Conservation (phyloP, 306 rosid genomes). For the Glycine tomentella region DNA sequence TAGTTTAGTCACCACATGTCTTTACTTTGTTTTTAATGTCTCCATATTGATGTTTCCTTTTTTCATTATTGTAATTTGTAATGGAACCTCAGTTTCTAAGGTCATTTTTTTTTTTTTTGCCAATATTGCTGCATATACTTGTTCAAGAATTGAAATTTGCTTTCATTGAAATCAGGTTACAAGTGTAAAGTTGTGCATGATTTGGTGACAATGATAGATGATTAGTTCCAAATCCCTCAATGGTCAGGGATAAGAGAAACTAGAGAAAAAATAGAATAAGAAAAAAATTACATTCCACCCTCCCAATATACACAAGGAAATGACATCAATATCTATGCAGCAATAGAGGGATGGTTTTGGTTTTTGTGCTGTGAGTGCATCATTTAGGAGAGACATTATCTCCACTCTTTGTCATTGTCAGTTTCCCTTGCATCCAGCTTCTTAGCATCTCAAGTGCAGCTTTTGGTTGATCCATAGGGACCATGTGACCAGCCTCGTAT, state of each 20-base stretch:
- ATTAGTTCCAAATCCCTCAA: constrained; percentile 10
- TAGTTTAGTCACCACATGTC: not conserved
- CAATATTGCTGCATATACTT: not conserved
- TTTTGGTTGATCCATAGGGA: constrained; percentile 96
- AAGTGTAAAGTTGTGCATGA: not conserved
- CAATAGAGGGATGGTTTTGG: constrained; percentile 31
- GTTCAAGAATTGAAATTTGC: constrained; percentile 11
- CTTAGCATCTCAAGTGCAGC: constrained; percentile 78
- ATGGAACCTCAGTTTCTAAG: too few species aligned
- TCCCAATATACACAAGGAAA: constrained; percentile 17
- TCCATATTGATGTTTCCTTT: not conserved
- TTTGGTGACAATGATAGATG: constrained; percentile 3
- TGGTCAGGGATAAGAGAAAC: constrained; percentile 17
- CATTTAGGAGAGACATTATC: constrained; percentile 56
- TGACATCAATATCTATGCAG: constrained; percentile 35
- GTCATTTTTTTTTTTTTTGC: too few species aligned
- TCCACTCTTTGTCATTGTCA: constrained; percentile 40
- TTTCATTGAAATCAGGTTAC: not conserved
- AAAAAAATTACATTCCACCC: not conserved
- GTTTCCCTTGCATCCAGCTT: constrained; percentile 82
- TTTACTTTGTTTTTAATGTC: not conserved
- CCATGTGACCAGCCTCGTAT: constrained; percentile 88
- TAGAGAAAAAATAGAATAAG: not conserved
- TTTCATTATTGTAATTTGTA: not conserved
- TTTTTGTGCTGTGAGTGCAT: constrained; percentile 31